phyloP scores from a whole-genome alignment of 345 rosid species.

The Salix udensis region DNA sequence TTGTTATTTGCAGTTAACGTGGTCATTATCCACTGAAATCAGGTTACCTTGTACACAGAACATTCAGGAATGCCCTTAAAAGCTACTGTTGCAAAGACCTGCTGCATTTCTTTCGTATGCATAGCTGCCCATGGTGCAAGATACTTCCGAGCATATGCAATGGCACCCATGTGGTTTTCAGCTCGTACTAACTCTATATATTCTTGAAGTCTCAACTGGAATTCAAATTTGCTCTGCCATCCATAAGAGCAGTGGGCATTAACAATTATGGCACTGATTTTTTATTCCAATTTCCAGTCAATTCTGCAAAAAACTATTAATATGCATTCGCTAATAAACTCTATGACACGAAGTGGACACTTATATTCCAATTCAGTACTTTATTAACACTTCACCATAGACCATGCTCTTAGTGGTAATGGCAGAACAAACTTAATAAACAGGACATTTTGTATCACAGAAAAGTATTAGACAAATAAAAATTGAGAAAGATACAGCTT shows the following conservation, averaged over 20 bases:
- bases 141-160: constrained; percentile 72
- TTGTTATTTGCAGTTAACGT: not conserved
- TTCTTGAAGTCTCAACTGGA: constrained; percentile 94
- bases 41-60: constrained; percentile 69
- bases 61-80: constrained; percentile 73
- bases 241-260: constrained; percentile 3
- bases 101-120: constrained; percentile 81
- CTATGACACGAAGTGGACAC: not conserved
- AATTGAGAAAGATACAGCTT: no score
- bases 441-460: no score
- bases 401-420: no score
- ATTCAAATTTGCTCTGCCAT: constrained; percentile 86
- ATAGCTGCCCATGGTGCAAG: constrained; percentile 87
- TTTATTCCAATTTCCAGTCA: not conserved
- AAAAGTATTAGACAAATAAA: no score
- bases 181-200: constrained; percentile 85
- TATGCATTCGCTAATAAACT: not conserved
- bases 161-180: constrained; percentile 65
- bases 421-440: no score
- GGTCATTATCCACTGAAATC: not conserved
- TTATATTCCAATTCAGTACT: not conserved
- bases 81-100: constrained; percentile 81
- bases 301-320: not conserved
- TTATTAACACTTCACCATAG: not conserved
- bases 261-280: not conserved